phyloP scores from a whole-genome alignment of 2,329 filamentous ascomycete species.

The Penicillium italicum region DNA sequence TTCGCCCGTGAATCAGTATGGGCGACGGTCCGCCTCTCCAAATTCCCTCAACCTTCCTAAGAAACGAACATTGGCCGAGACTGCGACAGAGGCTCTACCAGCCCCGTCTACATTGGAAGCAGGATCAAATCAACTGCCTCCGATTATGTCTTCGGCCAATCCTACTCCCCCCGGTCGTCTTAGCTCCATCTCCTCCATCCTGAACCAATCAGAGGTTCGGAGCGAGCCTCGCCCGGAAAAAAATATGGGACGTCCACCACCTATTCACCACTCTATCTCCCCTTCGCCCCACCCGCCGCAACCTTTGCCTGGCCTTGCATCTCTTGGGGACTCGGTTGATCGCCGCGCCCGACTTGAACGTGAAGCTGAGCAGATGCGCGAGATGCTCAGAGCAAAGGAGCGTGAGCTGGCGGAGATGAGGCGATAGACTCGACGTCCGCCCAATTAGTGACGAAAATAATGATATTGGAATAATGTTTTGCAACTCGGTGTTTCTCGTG shows the following conservation, averaged over 20 bases:
- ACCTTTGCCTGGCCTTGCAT: constrained; percentile 35
- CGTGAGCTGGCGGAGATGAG: constrained; percentile 61
- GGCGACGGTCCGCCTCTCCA: constrained; percentile 33
- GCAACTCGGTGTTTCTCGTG: constrained; percentile 6
- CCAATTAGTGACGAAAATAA: constrained; percentile 21
- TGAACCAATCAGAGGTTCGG: constrained; percentile 54
- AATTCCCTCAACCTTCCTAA: constrained; percentile 30
- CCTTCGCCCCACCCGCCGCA: constrained; percentile 22
- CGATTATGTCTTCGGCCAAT: constrained; percentile 37
- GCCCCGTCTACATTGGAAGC: constrained; percentile 31
- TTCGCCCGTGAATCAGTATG: constrained; percentile 30
- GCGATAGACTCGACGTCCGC: constrained; percentile 16
- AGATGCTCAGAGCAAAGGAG: constrained; percentile 69
- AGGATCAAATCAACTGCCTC: constrained; percentile 38
- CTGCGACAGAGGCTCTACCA: constrained; percentile 28
- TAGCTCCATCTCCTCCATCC: constrained; percentile 71
- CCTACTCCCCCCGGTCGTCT: constrained; percentile 55
- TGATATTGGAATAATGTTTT: constrained; percentile 16
- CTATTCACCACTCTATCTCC: constrained; percentile 26
- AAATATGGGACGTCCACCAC: constrained; percentile 32
- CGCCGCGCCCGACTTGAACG: constrained; percentile 63
- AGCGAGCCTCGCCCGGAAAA: constrained; percentile 44
- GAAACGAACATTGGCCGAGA: constrained; percentile 38
- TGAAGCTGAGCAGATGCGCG: constrained; percentile 73
- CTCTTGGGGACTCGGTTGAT: constrained; percentile 58